phyloP scores from a whole-genome alignment of 495 filamentous ascomycete species.

The Aspergillus affinis region DNA sequence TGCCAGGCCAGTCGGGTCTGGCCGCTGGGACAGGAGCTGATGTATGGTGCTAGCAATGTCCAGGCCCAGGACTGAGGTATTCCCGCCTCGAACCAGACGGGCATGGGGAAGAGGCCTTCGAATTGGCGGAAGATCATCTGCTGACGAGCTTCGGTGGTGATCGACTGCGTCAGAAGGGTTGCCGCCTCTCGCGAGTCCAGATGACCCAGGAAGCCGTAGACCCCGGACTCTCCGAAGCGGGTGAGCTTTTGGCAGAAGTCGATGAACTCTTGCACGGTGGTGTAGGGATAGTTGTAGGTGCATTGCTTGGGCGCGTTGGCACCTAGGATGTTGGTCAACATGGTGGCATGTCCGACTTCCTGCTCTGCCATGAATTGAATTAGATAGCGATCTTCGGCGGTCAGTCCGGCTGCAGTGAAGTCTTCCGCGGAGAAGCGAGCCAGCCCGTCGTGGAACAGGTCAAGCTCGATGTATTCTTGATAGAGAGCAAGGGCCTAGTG shows the following conservation, averaged over 20 bases:
- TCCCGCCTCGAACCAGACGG: conserved; percentile 79
- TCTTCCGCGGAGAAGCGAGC: conserved; percentile 68
- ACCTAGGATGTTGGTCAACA: conserved; percentile 81
- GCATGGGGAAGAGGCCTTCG: conserved; percentile 79
- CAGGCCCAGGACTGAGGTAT: conserved; percentile 87
- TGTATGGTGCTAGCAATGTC: conserved; percentile 82
- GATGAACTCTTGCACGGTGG: conserved; percentile 73
- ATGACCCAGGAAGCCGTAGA: conserved; percentile 82
- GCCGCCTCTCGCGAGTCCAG: conserved; percentile 74
- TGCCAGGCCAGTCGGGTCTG: conserved; percentile 81
- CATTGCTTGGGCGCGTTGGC: conserved; percentile 66
- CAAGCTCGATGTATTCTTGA: conserved; percentile 86
- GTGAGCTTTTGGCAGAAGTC: conserved; percentile 89
- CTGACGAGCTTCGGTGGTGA: conserved; percentile 83
- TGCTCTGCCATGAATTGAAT: conserved; percentile 87
- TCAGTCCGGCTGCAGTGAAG: conserved; percentile 67
- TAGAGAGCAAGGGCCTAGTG: conserved; percentile 61
- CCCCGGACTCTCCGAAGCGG: conserved; percentile 77
- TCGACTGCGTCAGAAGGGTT: conserved; percentile 69
- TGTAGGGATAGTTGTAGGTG: conserved; percentile 79
- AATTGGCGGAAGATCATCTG: conserved; percentile 90
- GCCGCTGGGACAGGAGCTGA: conserved; percentile 72
- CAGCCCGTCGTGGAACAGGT: conserved; percentile 81
- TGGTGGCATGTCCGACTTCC: conserved; percentile 76
- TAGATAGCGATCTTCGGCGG: conserved; percentile 64